These are phyloP conservation scores for Pyrenochaeta sp. DNA, from an alignment of 2,329 filamentous ascomycete genomes.

Conservation along the genomic window DNA sequence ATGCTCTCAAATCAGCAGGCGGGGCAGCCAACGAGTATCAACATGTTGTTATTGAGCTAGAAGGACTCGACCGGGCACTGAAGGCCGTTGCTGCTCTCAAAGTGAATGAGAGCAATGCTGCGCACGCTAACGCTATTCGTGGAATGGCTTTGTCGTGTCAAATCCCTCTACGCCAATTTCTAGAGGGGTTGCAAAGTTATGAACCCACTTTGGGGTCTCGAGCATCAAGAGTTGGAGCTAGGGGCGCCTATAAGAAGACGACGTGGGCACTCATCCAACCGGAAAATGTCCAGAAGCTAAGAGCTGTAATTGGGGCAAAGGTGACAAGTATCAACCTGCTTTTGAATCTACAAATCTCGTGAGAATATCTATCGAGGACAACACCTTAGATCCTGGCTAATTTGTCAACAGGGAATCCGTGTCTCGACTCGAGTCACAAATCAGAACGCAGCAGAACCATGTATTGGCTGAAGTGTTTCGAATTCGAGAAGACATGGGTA, in stretches of 20 bases:
- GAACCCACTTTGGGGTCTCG: conserved; percentile 22
- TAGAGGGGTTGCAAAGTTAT: conserved; percentile 25
- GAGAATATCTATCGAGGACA: neutral
- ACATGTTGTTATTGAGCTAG: conserved; percentile 25
- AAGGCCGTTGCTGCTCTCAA: conserved; percentile 18
- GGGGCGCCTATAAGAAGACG: conserved; percentile 13
- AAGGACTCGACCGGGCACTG: conserved; percentile 24
- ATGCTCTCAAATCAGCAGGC: conserved; percentile 22
- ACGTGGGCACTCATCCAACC: conserved; percentile 25
- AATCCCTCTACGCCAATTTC: conserved; percentile 28
- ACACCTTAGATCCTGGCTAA: neutral
- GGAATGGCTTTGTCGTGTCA: conserved; percentile 30
- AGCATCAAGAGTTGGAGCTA: no score
- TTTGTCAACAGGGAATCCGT: no score
- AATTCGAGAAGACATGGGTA: no score
- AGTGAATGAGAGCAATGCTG: conserved; percentile 26
- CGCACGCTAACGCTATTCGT: conserved; percentile 34
- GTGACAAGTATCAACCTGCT: conserved; percentile 29
- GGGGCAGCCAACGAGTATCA: conserved; percentile 32
- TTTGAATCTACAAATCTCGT: conserved; percentile 20
- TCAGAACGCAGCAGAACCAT: no score
- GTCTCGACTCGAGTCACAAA: no score
- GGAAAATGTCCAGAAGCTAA: conserved; percentile 24
- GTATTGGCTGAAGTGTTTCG: no score
- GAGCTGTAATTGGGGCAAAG: conserved; percentile 24